Conservation (phyloP, 768 basidiomycete genomes). For the Cantharellus anzutake region DNA sequence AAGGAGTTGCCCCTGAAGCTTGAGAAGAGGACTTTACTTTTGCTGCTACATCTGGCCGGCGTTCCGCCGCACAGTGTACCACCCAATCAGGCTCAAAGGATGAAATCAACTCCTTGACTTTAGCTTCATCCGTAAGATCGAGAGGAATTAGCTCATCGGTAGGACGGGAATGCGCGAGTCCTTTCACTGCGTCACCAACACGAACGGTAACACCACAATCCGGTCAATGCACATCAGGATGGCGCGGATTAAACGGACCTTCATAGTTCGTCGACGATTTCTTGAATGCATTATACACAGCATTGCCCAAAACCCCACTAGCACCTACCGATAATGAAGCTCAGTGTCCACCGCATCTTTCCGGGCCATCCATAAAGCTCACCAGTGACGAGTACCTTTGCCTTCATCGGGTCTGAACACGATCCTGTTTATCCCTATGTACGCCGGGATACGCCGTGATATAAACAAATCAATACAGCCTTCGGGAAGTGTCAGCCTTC, state of each 20-base stretch:
- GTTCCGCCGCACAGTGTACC: conserved; percentile 89
- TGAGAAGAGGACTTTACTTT: conserved; percentile 17
- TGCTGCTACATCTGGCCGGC: conserved; percentile 84
- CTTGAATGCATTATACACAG: conserved; percentile 50
- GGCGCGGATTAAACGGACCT: no score
- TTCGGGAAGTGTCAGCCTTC: no score
- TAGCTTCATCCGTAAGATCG: conserved; percentile 42
- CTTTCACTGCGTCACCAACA: conserved; percentile 23
- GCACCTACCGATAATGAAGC: conserved; percentile 36
- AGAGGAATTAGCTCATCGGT: conserved; percentile 34
- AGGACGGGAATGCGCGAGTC: conserved; percentile 54
- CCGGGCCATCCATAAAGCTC: not conserved
- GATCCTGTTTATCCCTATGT: no score
- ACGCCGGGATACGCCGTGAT: no score
- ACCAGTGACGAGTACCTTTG: conserved; percentile 10
- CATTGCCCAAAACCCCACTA: conserved; percentile 77
- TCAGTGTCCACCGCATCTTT: not conserved
- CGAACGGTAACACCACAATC: not conserved
- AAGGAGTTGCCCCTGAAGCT: not conserved
- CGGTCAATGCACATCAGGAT: no score
- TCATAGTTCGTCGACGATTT: not conserved
- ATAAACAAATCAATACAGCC: no score
- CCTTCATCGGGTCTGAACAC: not conserved
- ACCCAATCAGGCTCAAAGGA: conserved; percentile 59
- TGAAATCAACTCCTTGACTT: conserved; percentile 35